Base-by-base conservation (phyloP, 768 basidiomycete genomes). In the Lactarius sanguifluus region DNA sequence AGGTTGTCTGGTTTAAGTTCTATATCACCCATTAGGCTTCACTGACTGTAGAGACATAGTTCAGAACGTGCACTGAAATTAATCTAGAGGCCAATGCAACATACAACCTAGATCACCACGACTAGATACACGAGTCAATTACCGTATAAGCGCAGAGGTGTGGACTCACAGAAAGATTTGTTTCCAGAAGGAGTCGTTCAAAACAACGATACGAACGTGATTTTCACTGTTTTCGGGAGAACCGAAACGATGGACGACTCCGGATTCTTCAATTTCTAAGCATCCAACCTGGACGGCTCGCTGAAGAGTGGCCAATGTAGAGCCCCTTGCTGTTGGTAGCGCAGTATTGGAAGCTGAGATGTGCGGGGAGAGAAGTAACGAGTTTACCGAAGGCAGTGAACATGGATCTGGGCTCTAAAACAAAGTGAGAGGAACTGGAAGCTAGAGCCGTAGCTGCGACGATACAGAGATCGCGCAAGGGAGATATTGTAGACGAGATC, bases 1-100 rank as follows among this genome's bases (percentile, higher is more conserved):
- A 78, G 69, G 62, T 76, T 71, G 64, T 74, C 50, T 5, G 61
- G 20, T n/a, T 61, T 71, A 20, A 76, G 69, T 45, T 76, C 64
- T 43, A 78, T 70, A 50, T 77, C 75, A n/a, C 76, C 76, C 54
- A 75, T 68, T 77, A 78, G 5, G 77, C 75, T 70, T 78, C 77
- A 66, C 77, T 77, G 64, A 78, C 77, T 78, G 70, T 47, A 32
- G 23, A 43, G 25, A 61, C 40, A 34, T 47, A 41, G 18, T 55
- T 45, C 43, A n/a, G 43, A 36, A 36, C 36, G 36, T 10, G 43
- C 28, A 38, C 36, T 10, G 59, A 10, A 59, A 32, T 54, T 43
- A 41, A 28, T 54, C 36, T 30, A 25, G 34, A 45, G 36, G 23
- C 60, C 20, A 28, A 34, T 43, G 9, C 1, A 25, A 71, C 75